Evolutionary conservation across 169 alveolate genomes (phyloP), one percentile per base, ranked within the genome.

Genomic region (Cryptosporidium parvum): DNA sequence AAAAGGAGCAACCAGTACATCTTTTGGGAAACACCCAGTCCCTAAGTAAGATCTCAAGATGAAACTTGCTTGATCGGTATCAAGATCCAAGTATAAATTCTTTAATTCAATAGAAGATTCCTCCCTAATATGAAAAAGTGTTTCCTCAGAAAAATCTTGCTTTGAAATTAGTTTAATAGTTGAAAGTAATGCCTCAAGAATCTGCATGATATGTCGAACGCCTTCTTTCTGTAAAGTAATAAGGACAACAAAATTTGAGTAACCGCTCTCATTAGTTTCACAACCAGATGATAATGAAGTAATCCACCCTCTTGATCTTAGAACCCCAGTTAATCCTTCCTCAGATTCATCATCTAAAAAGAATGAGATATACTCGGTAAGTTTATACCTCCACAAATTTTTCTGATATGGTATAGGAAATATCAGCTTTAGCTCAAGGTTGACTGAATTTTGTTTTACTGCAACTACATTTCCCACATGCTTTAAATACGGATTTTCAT

Each of bases 371-470:
- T 73, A 73, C 31, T 73, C 86, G 2, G 71, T 56, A 52, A 73
- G 16, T 23, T 73, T 73, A 21, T 73, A 73, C 14, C 86, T 51
- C 86, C 86, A 73, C 21, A 73, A 37, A 35, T 59, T 73, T 35
- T 73, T 73, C 52, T 73, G 86, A 42, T 53, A 73, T 18, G 86
- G 86, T 23, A 73, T 73, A 29, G 86, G 86, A 56, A 73, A 73
- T 31, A 59, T 59, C 29, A 73, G 58, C 29, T 59, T 73, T 8
- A 73, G 6, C 12, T 51, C 52, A 0, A 29, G 70, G 10, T 56
- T 59, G 8, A 0, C 37, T 33, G 86, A 33, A n/a, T 21, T 73
- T 18, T 73, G 67, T 58, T 59, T 10, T 5, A 59, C 31, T 45
- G 86, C 33, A 4, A 59, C 35, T 10, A 73, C 21, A 16, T 58